Conservation (phyloP, 139 green algal species). For the Picochlorum sp. region DNA sequence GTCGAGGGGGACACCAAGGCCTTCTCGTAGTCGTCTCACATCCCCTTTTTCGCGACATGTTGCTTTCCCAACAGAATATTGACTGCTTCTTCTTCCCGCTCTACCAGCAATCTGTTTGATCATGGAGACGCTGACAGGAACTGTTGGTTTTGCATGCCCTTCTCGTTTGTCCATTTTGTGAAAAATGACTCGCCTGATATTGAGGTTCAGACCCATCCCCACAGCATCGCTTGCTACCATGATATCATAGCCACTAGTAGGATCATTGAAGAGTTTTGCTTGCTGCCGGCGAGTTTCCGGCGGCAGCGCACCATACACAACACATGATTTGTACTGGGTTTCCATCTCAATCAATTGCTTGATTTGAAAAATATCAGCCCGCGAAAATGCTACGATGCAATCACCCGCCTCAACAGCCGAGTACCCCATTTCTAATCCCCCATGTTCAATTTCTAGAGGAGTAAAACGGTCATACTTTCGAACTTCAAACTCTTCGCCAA, state of each 20-base stretch:
- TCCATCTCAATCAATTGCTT: slow-evolving; percentile 50
- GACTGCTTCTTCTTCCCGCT: slow-evolving; percentile 27
- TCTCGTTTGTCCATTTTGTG: slow-evolving; percentile 69
- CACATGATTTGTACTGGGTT: slow-evolving; percentile 36
- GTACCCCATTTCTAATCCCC: slow-evolving; percentile 13
- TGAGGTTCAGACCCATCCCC: slow-evolving; percentile 97
- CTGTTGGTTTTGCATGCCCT: slow-evolving; percentile 19
- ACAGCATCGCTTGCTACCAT: slow-evolving; percentile 91
- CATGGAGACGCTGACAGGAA: slow-evolving; percentile 17
- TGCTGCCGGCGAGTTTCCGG: slow-evolving; percentile 75
- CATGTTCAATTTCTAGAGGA: slow-evolving; percentile 24
- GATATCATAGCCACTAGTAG: slow-evolving; percentile 57
- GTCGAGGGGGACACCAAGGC: slow-evolving; percentile 19
- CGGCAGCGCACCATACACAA: slow-evolving; percentile 84
- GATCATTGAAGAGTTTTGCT: slow-evolving; percentile 83
- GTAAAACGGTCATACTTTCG: slow-evolving; percentile 24
- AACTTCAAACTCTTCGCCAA: slow-evolving; percentile 59
- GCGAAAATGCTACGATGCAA: slow-evolving; percentile 89
- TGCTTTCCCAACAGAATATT: slow-evolving; percentile 21
- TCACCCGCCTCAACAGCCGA: slow-evolving; percentile 66
- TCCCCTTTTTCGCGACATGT: slow-evolving; percentile 20
- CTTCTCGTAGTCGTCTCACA: slow-evolving; percentile 13
- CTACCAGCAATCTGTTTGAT: slow-evolving; percentile 47
- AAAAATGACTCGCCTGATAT: slow-evolving; percentile 88
- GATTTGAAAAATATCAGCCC: slow-evolving; percentile 68